Evolutionary conservation across 2,329 filamentous ascomycete genomes (phyloP), one percentile per base, ranked within the genome.

Genomic region (Chaetomiaceae sp.): DNA sequence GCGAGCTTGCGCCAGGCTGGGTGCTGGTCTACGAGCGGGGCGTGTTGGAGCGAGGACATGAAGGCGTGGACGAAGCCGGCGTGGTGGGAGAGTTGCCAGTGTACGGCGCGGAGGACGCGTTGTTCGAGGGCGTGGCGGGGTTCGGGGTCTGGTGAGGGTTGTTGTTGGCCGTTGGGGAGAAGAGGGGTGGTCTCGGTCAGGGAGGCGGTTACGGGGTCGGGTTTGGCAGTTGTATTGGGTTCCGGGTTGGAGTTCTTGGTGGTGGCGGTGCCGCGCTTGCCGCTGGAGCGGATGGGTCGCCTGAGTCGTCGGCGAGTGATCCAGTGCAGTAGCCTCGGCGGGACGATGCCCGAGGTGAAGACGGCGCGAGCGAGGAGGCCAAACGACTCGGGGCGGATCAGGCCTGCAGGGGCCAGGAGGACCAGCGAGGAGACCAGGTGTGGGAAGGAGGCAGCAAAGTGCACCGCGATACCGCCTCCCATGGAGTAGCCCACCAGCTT

Each of bases 401-500:
- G 75, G 0, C 91, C 91, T 0, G 85, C 78, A 0, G 91, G 90
- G 0, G 90, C 89, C 38, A 96, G 78, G 6, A 96, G 79, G 11
- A 94, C 76, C 20, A 96, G 75, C 9, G 79, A 81, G 12, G 79
- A 77, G 14, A 96, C 77, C 52, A 92, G 73, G 44, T 80, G 67
- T 0, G 89, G 87, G 65, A 91, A 91, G 54, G 84, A 79, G 9
- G 81, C 81, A 6, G 88, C 82, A 65, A 95, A 92, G 56, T 85
- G 81, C 6, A 85, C 82, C 4, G 84, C 83, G 51, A 95, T 85
- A 48, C 87, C 88, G 43, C 90, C 90, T 53, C 90, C 90, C 1
- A 95, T 78, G 0, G 87, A 91, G 70, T 94, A 95, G 11, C 90
- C 90, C 12, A 91, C 72, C 19, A 95, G 69, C 44, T 79, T 79